Evolutionary conservation across 768 basidiomycete genomes (phyloP).

Genomic region (Crucibulum laeve): DNA sequence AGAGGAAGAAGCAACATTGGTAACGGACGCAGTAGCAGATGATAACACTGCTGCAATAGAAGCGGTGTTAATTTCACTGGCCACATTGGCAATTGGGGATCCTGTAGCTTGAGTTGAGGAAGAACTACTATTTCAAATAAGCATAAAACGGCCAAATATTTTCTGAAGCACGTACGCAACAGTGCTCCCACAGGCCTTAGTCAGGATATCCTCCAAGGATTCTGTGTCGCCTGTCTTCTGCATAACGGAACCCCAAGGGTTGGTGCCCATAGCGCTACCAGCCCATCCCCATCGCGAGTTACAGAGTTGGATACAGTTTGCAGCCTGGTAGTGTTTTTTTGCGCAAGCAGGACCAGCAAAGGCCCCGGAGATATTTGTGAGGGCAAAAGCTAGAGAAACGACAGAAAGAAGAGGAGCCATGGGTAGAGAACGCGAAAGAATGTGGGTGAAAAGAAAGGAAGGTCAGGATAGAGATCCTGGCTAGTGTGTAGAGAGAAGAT

Average conservation of each 20-base stretch:
- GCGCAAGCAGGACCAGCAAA: constrained; percentile 46
- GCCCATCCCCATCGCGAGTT: constrained; percentile 42
- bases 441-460: constrained; percentile 13
- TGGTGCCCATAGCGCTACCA: constrained; percentile 44
- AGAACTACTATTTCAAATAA: neutral
- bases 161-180: neutral
- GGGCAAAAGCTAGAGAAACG: constrained; percentile 26
- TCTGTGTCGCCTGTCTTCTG: constrained; percentile 23
- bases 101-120: no score
- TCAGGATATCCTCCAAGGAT: constrained; percentile 29
- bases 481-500: constrained; percentile 7
- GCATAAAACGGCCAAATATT: neutral
- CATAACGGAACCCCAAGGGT: constrained; percentile 54
- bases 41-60: constrained; percentile 10
- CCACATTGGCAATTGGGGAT: no score
- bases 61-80: no score
- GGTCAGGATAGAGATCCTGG: constrained; percentile 2
- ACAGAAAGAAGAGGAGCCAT: constrained; percentile 34
- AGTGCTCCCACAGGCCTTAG: constrained; percentile 38
- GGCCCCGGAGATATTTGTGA: constrained; percentile 29
- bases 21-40: constrained; percentile 1
- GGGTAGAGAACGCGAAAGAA: constrained; percentile 19
- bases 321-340: constrained; percentile 26
- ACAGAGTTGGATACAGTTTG: constrained; percentile 34
- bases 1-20: neutral